Evolutionary conservation across 2,329 filamentous ascomycete species (phyloP), one percentile per base, ranked within the genome.

Genomic region (Sordariomycetes sp.): DNA sequence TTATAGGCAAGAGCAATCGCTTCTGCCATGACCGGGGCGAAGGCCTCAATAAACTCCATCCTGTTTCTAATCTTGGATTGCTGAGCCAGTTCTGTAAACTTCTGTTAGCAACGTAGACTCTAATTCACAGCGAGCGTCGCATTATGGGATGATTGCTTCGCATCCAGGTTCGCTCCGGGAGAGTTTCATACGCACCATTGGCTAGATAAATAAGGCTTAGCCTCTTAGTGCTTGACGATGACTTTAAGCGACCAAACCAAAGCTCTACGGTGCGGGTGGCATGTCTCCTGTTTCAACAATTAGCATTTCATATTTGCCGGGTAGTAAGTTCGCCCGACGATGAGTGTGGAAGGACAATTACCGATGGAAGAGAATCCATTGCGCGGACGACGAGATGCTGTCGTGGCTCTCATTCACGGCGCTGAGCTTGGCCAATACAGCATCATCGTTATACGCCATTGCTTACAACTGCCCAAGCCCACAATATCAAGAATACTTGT

Each of bases 291-390:
- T 25, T 32, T 35, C 34, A 8, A 7, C 20, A 50, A 50, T 50
- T 50, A 50, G 45, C 10, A 50, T 50, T 24, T 22, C 24, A 53
- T 36, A 53, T 24, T n/a, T 8, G 20, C 13, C 4, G 13, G 12
- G 20, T 4, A 22, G 50, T 4, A 12, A 15, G 17, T 53, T 34
- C 28, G 25, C 13, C n/a, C 17, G 15, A 32, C 10, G 20, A 13
- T 17, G 25, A 53, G 52, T 34, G 8, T 12, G 52, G 59, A 57
- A 58, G 20, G n/a, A 4, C 5, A 24, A 50, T 51, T 84, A 95
- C 90, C 90, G 87, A 74, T 99, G 92, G 70, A 99, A 99, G 87
- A 99, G 95, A 61, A 99, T 94, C 95, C 95, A 99, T 84, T 97
- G 92, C 59, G 94, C 90, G 61, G 95, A 91, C 39, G 89, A 92